phyloP scores from a whole-genome alignment of 2,329 filamentous ascomycete genomes.

The Calonectria crousiana region DNA sequence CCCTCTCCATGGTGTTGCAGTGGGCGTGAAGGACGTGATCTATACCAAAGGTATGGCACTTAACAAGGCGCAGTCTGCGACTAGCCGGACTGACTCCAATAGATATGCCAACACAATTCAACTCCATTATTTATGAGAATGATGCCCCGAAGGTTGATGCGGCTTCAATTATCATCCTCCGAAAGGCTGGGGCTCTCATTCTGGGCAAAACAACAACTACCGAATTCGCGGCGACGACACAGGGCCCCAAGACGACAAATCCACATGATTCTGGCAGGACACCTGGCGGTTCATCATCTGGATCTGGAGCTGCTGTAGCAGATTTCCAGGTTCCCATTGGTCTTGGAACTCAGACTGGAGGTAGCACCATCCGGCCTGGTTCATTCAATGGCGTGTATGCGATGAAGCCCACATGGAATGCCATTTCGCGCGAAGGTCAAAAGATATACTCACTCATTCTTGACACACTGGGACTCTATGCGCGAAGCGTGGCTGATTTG shows the following conservation, averaged over 20 bases:
- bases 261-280: slow-evolving; percentile 74
- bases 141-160: slow-evolving; percentile 61
- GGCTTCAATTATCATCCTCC: slow-evolving; percentile 58
- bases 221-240: slow-evolving; percentile 69
- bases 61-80: too few relatives aligned
- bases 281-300: slow-evolving; percentile 75
- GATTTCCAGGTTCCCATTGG: slow-evolving; percentile 72
- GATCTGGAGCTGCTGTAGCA: slow-evolving; percentile 74
- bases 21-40: slow-evolving; percentile 72
- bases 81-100: not conserved
- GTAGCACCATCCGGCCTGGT: slow-evolving; percentile 72
- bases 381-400: slow-evolving; percentile 75
- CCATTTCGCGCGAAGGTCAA: slow-evolving; percentile 71
- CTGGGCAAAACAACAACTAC: slow-evolving; percentile 64
- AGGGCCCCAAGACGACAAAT: slow-evolving; percentile 66
- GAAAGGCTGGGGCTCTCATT: slow-evolving; percentile 64
- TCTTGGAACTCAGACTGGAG: slow-evolving; percentile 75
- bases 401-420: slow-evolving; percentile 75
- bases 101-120: slow-evolving; percentile 68
- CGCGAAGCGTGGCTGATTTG: slow-evolving; percentile 69
- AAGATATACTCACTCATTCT: slow-evolving; percentile 69
- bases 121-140: slow-evolving; percentile 64
- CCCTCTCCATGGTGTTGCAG: slow-evolving; percentile 67
- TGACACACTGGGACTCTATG: slow-evolving; percentile 73
- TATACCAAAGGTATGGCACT: slow-evolving; percentile 61